Evolutionary conservation across 106 monocot species (phyloP), one percentile per base, ranked within the genome.

Genomic region (Apostasia ramifera): DNA sequence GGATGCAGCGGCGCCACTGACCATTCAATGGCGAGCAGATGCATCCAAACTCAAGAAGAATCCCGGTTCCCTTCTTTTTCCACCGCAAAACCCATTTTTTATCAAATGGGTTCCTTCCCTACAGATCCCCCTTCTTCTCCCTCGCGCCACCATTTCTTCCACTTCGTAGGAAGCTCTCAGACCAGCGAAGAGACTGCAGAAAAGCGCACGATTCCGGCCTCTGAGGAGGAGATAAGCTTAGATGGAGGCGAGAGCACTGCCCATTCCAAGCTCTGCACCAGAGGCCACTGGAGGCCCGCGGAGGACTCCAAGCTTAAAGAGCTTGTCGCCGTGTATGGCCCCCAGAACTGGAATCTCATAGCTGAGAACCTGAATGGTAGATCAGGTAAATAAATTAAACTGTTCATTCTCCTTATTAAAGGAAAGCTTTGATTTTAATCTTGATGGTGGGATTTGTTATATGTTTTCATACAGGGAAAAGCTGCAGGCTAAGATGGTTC

Each of bases 311-410:
- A 57, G 56, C 66, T 66, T 39, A 66, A 40, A 14, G 74, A 74
- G 57, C 74, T 74, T 6, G 74, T 74, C 3, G 5, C 74, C 9
- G 40, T 46, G 0, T 66, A 74, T 49, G 74, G 74, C 42, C 74
- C 74, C 41, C 74, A 74, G 47, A 74, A 74, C 47, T 74, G 74
- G 74, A 74, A 74, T 49, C 74, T 74, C 56, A 74, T 74, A 37
- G 74, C 74, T 38, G 57, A 74, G 57, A 74, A 74, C 13, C 74
- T 74, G 8, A 57, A 74, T 1, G 74, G 66, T 5, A 66, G 74
- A 74, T 74, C 74, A 66, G 74, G 74, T 74, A 10, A 9, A 10
- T 46, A 40, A 26, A 26, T 26, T 26, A 26, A 26, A 26, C 26
- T 26, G 26, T 26, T 26, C 26, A 26, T 26, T 26, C 26, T 26